Evolutionary conservation across 192 early-diverging fungal genomes (phyloP).

Genomic region (Linnemannia exigua): DNA sequence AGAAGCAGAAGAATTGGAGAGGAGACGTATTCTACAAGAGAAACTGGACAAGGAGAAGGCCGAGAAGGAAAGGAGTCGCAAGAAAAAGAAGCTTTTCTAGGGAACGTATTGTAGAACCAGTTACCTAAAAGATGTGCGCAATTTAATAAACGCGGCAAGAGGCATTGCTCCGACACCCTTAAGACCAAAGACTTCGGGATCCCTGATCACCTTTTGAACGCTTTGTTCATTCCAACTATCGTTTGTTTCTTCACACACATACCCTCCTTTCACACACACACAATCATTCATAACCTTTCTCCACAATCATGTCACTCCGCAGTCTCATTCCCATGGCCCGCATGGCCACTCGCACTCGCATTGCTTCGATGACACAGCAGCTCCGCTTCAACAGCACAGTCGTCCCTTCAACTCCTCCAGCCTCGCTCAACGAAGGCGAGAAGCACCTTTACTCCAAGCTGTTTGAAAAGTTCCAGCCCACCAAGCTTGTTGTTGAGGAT

Average conservation of each 20-base stretch:
- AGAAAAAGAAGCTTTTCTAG: slow-evolving; percentile 46
- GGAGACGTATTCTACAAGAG: slow-evolving; percentile 31
- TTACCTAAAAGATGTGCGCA: not conserved
- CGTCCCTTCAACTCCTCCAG: slow-evolving; percentile 43
- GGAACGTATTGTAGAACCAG: not conserved
- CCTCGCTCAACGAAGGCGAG: slow-evolving; percentile 73
- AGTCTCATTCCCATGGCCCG: slow-evolving; percentile 21
- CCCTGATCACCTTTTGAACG: not conserved
- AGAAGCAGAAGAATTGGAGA: slow-evolving; percentile 28
- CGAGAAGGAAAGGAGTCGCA: slow-evolving; percentile 22
- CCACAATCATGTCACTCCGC: slow-evolving; percentile 19
- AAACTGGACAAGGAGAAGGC: slow-evolving; percentile 37
- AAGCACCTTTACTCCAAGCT: slow-evolving; percentile 84
- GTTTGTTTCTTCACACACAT: not conserved
- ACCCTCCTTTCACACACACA: not conserved
- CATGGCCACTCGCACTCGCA: slow-evolving; percentile 2
- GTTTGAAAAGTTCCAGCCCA: slow-evolving; percentile 73
- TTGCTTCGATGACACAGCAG: slow-evolving; percentile 20
- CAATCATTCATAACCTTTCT: not conserved
- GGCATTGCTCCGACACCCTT: not conserved
- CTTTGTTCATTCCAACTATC: not conserved
- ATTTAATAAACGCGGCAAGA: not conserved
- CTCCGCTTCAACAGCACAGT: slow-evolving; percentile 30
- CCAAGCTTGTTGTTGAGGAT: slow-evolving; percentile 81
- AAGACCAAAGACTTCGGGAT: not conserved